Evolutionary conservation across 306 rosid species (phyloP), one percentile per base, ranked within the genome.

Genomic region (Castanospermum australe): DNA sequence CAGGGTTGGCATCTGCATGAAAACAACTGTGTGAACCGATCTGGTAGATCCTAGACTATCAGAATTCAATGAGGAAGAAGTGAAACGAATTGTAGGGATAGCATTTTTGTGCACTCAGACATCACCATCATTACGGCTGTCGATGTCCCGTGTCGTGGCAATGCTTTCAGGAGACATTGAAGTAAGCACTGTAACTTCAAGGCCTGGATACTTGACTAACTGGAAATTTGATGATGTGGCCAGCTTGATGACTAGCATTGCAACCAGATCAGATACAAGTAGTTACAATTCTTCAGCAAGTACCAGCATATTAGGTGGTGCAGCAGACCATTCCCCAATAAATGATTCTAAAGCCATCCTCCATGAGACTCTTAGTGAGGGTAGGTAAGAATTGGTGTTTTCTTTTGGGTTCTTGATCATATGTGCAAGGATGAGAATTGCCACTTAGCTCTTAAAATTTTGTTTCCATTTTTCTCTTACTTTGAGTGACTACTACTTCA

Each of bases 1-100:
- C 70, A 92, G 97, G 95, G 91, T 48, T 90, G 95, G 97, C 62
- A 87, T 8, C 86, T 90, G 70, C 91, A 86, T 64, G 95, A 89
- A 78, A 79, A 73, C n/a, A 86, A 86, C 54, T 0, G 65, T 39
- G 78, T 67, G 75, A 18, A 59, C 2, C n/a, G 92, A 83, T 45
- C 75, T 92, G 35, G 84, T 74, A 59, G 95, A 92, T 79, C 83
- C 84, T 28, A 67, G 38, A 51, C 71, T 92, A 59, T 71, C 81
- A 17, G 67, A 67, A 55, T 74, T 79, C 86, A 82, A 77, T 0
- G 71, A 73, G 60, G 93, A 86, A 64, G 90, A 92, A 86, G 85
- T 71, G 10, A 77, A 74, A 59, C 76, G 92, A 25, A 24, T 90
- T 10, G 87, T 82, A 3, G 88, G 86, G 48, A 65, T 92, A 77